Conservation (phyloP, 2,329 filamentous ascomycete genomes). For the Fusarium oligoseptatum region DNA sequence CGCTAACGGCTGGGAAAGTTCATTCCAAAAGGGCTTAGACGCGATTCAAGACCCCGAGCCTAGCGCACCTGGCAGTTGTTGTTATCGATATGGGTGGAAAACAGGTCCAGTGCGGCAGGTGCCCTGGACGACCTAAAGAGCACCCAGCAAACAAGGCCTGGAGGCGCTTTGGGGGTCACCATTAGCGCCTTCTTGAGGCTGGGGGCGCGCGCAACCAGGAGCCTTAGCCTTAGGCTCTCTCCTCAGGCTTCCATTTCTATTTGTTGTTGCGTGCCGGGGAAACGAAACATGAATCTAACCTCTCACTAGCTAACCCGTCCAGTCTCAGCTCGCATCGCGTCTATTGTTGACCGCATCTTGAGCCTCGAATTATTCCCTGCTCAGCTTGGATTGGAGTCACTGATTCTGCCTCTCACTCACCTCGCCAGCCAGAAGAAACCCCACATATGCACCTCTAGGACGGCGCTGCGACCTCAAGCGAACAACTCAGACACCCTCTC, state of each 20-base stretch:
- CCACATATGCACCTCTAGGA: conserved; percentile 49
- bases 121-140: neutral
- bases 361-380: conserved; percentile 32
- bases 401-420: conserved; percentile 22
- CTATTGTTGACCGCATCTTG: conserved; percentile 25
- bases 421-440: conserved; percentile 54
- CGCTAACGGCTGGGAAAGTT: neutral
- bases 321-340: conserved; percentile 16
- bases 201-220: neutral
- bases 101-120: neutral
- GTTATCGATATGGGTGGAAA: conserved; percentile 35
- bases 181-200: neutral
- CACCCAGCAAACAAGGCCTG: conserved; percentile 10
- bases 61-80: neutral
- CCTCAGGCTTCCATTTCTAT: conserved; percentile 14
- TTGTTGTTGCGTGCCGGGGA: conserved; percentile 26
- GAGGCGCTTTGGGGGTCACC: neutral
- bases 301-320: conserved; percentile 20
- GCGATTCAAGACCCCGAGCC: conserved; percentile 2
- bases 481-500: conserved; percentile 52
- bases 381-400: conserved; percentile 8
- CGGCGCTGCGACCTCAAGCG: conserved; percentile 44
- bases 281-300: conserved; percentile 26
- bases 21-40: conserved; percentile 22
- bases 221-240: conserved; percentile 23